These are phyloP conservation scores for Xylaria acuta DNA, from an alignment of 495 filamentous ascomycete species.

Conservation along the genomic window DNA sequence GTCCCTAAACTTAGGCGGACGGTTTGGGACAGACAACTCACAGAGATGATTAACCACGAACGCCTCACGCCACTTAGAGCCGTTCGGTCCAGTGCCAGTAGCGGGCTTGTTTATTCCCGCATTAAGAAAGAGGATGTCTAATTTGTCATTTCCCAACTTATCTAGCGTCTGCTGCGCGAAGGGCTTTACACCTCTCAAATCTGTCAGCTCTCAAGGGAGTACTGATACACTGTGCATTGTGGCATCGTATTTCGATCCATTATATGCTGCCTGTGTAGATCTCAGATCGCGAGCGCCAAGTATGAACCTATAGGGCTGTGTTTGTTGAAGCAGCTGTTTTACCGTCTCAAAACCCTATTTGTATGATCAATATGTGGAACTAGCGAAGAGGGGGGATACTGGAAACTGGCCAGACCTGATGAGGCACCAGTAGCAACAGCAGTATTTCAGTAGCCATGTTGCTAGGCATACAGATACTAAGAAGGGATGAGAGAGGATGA, in stretches of 20 bases:
- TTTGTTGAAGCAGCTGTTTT: neutral
- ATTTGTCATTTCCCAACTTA: neutral
- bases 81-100: neutral
- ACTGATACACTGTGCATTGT: neutral
- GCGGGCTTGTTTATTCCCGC: neutral
- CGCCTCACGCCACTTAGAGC: neutral
- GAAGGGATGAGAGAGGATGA: neutral
- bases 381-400: neutral
- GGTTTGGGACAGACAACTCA: neutral
- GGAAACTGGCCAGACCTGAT: neutral
- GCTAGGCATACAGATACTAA: neutral
- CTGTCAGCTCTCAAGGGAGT: neutral
- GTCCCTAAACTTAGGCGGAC: neutral
- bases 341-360: neutral
- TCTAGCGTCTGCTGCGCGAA: slow-evolving; percentile 6
- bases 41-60: slow-evolving; percentile 1
- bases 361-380: neutral
- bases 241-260: neutral
- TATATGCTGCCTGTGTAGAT: neutral
- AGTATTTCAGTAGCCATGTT: neutral
- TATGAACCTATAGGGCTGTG: neutral
- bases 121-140: neutral
- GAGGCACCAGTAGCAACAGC: slow-evolving; percentile 1
- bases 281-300: neutral
- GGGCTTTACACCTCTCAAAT: neutral